Percentiles rank a stretch among this genome's conserved stretches.
Conservation (phyloP, 345 rosid genomes). For the Dipteronia dyeriana region DNA sequence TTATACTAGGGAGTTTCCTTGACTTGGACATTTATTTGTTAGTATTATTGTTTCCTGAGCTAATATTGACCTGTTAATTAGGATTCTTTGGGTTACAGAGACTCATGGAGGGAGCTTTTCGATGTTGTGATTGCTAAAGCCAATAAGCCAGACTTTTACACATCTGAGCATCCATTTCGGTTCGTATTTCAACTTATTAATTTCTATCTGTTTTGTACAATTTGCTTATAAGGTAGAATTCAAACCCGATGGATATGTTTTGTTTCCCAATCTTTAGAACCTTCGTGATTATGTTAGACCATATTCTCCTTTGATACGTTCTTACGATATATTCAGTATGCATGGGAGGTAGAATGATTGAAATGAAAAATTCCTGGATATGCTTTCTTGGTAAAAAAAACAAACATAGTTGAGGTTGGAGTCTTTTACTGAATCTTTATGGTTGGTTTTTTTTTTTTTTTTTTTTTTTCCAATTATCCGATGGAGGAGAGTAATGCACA, state of each 20-base stretch:
- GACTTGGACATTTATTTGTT: conserved; percentile 14
- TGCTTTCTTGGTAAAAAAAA: not conserved
- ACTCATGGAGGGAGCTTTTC: conserved; percentile 91
- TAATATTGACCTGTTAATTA: conserved; percentile 36
- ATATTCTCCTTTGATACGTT: not conserved
- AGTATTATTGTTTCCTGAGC: conserved; percentile 5
- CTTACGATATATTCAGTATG: not conserved
- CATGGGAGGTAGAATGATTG: not conserved
- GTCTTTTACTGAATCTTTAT: not conserved
- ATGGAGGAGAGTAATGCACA: not conserved
- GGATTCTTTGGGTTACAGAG: conserved; percentile 66
- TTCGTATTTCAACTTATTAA: conserved; percentile 30
- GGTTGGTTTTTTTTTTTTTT: not conserved
- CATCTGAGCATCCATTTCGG: conserved; percentile 96
- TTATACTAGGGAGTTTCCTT: not conserved
- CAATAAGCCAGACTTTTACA: conserved; percentile 89
- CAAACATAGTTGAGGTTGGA: not conserved
- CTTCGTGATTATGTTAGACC: not conserved
- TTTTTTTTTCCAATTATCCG: not conserved
- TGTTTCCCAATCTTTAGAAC: not conserved
- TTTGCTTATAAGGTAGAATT: not conserved
- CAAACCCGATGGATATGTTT: not conserved
- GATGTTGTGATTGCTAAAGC: conserved; percentile 98
- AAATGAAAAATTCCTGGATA: not conserved
- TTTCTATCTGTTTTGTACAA: conserved; percentile 7